These are phyloP conservation scores for Sugiyamaella paludigena DNA, from an alignment of 1,139 yeast genomes.

Conservation along the genomic window DNA sequence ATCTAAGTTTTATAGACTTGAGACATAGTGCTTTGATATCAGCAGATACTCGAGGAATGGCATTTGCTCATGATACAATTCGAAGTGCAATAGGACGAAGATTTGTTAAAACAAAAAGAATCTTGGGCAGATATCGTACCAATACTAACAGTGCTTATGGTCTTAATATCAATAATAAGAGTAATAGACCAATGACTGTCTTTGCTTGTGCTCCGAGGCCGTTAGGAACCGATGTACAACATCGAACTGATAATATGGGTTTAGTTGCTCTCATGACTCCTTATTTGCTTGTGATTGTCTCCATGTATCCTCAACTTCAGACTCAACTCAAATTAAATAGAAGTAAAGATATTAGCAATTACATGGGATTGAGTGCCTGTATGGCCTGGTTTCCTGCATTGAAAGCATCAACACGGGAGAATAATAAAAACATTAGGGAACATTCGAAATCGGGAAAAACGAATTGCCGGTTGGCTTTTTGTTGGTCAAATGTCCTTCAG, in stretches of 20 bases:
- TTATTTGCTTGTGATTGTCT: slow-evolving; percentile 50
- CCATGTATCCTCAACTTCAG: slow-evolving; percentile 52
- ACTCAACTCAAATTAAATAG: slow-evolving; percentile 55
- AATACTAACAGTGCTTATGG: slow-evolving; percentile 13
- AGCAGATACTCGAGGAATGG: slow-evolving; percentile 58
- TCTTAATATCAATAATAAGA: not conserved
- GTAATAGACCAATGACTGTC: slow-evolving; percentile 35
- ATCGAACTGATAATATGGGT: slow-evolving; percentile 52
- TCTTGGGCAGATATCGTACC: slow-evolving; percentile 50
- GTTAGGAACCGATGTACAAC: slow-evolving; percentile 49
- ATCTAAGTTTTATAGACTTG: slow-evolving; percentile 53
- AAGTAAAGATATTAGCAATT: slow-evolving; percentile 41
- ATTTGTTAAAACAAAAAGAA: slow-evolving; percentile 48
- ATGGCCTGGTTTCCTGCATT: slow-evolving; percentile 61
- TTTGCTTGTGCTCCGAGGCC: slow-evolving; percentile 51
- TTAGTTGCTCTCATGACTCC: slow-evolving; percentile 62
- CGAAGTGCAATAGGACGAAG: slow-evolving; percentile 52
- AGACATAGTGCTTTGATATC: slow-evolving; percentile 59
- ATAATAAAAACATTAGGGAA: too few species aligned
- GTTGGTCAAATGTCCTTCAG: slow-evolving; percentile 61
- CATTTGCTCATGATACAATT: slow-evolving; percentile 58
- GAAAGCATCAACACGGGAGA: slow-evolving; percentile 1
- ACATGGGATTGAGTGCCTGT: slow-evolving; percentile 46
- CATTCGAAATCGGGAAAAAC: slow-evolving; percentile 4
- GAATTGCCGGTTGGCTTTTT: slow-evolving; percentile 57